phyloP scores from a whole-genome alignment of 176 grass and related monocot species.

The Rhynchospora tenuis region DNA sequence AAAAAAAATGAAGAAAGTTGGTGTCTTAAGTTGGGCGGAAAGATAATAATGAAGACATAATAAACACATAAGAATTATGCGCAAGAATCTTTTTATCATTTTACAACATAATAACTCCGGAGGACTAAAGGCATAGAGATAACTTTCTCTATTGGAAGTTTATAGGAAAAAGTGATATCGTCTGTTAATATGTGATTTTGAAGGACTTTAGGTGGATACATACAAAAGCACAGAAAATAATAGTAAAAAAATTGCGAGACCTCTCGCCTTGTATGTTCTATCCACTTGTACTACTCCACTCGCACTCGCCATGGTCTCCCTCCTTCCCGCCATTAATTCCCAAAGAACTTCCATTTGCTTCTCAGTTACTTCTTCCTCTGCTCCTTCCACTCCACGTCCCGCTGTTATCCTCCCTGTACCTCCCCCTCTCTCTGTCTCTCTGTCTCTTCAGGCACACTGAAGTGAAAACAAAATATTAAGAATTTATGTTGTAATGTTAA shows the following conservation, averaged over 20 bases:
- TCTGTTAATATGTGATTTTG: background rate
- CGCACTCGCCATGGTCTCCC: constrained; percentile 37
- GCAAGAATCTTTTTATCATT: too few relatives aligned
- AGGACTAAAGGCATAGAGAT: too few relatives aligned
- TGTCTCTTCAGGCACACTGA: background rate
- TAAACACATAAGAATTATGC: too few relatives aligned
- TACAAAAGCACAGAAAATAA: background rate
- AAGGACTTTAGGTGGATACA: background rate
- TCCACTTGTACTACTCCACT: background rate
- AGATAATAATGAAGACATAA: too few relatives aligned
- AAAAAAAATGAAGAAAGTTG: too few relatives aligned
- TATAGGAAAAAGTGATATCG: too few relatives aligned
- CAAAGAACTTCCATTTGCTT: constrained; percentile 1
- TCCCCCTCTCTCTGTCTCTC: background rate
- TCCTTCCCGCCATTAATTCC: constrained; percentile 35
- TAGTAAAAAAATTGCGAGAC: background rate
- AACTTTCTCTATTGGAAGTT: too few relatives aligned
- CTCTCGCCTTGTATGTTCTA: background rate
- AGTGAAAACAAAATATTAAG: background rate
- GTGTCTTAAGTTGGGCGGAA: too few relatives aligned
- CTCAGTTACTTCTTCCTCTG: background rate
- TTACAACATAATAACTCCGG: too few relatives aligned
- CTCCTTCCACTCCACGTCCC: constrained; percentile 30
- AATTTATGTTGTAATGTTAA: too few relatives aligned
- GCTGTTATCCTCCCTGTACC: constrained; percentile 74